Base-by-base conservation (phyloP, 495 filamentous ascomycete genomes). In the Penicillium longicatenatum region DNA sequence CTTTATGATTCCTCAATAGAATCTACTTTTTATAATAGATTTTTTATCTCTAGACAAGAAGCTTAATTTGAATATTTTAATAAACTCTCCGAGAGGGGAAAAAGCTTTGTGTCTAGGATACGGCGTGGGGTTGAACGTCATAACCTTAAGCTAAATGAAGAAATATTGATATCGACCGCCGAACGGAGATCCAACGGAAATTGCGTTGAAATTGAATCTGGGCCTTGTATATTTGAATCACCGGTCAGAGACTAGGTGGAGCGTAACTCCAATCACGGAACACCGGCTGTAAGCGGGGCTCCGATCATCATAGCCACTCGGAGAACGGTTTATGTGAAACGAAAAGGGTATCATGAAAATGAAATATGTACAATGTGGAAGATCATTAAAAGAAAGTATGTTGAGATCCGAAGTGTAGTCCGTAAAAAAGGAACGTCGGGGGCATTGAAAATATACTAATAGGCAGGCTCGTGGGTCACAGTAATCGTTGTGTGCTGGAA, bases 401-500 rank as follows among this genome's bases (percentile, higher is more conserved):
- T 16, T 16, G 37, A 7, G 16, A 39, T 17, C 5, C 16, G 2
- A n/a, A 4, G 7, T 2, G 16, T 39, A 39, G 14, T 39, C 14
- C 37, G 37, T 39, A 39, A 39, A 17, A 39, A 39, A 39, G 16
- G 37, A 16, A 16, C 3, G 14, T 39, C 37, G 14, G 37, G 14
- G 37, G 14, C 37, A 39, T 17, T 39, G 10, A 35, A 35, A 35
- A 14, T 9, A 33, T 33, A 42, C 16, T 20, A 55, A 52, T 50
- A 61, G 16, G 66, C 68, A 2, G 61, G 61, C 37, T 71, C 68
- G 14, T 47, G 57, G 2, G 68, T 71, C 22, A 71, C 61, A 8
- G 68, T 67, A 46, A 71, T 71, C 19, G 68, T 71, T 3, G 68
- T 71, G 21, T 71, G 50, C 48, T 71, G 68, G 43, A 65, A 65